phyloP scores from a whole-genome alignment of 1,284 basidiomycete species.

The Coniferiporia weirii region DNA sequence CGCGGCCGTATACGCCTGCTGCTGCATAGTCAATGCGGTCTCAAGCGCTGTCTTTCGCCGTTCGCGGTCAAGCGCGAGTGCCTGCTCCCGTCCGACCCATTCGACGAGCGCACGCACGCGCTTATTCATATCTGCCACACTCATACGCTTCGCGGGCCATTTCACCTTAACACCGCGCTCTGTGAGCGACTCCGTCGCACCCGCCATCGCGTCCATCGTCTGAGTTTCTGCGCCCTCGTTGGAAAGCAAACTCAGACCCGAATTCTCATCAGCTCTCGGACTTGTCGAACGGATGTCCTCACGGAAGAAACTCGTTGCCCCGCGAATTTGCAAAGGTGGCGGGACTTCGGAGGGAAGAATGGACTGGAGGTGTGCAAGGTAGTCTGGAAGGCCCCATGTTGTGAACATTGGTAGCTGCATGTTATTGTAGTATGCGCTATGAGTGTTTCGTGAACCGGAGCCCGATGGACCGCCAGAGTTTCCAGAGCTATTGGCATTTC shows the following conservation, averaged over 20 bases:
- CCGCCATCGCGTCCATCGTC: neutral
- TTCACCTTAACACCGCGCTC: constrained; percentile 91
- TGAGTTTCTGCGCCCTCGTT: constrained; percentile 24
- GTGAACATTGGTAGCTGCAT: constrained; percentile 72
- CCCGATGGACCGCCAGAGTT: constrained; percentile 8
- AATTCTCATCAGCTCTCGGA: constrained; percentile 23
- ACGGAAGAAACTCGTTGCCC: constrained; percentile 19
- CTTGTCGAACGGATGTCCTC: constrained; percentile 3
- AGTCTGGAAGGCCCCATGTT: constrained; percentile 91
- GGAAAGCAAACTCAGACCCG: constrained; percentile 20
- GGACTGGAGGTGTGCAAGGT: constrained; percentile 82
- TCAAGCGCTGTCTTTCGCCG: constrained; percentile 66
- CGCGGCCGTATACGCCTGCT: neutral
- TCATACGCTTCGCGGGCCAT: constrained; percentile 92
- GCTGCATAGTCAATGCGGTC: constrained; percentile 16
- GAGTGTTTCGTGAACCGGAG: constrained; percentile 4
- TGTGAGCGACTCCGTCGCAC: constrained; percentile 18
- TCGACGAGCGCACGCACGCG: constrained; percentile 88
- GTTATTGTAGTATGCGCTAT: constrained; percentile 51
- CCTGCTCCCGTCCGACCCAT: constrained; percentile 85
- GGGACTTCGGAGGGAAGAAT: constrained; percentile 78
- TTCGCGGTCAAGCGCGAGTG: constrained; percentile 65
- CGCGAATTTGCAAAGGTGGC: constrained; percentile 69
- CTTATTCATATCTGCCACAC: constrained; percentile 96
- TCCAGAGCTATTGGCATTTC: constrained; percentile 30